Conservation (phyloP, 2,329 filamentous ascomycete genomes). For the Colletotrichum magnum region DNA sequence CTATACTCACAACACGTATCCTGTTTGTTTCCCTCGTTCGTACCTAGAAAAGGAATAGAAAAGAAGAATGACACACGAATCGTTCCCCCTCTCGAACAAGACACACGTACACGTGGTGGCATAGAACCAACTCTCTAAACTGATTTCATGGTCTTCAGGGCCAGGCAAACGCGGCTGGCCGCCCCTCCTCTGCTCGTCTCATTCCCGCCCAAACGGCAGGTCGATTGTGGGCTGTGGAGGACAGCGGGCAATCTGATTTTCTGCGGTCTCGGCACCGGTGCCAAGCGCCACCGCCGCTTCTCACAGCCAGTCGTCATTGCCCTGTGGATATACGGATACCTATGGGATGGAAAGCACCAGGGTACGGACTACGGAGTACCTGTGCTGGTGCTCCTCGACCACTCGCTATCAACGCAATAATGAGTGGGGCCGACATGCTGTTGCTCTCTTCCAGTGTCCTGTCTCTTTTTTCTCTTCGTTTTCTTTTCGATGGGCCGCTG, state of each 20-base stretch:
- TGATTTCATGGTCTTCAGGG: no score
- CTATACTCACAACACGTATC: no score
- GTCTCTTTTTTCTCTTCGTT: not conserved
- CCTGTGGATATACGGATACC: constrained; percentile 4
- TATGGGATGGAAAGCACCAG: not conserved
- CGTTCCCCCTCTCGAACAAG: no score
- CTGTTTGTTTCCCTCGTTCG: no score
- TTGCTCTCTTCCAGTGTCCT: not conserved
- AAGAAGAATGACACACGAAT: no score
- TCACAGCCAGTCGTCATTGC: constrained; percentile 25
- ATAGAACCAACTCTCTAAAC: no score
- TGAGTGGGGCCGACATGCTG: not conserved
- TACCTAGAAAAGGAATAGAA: no score
- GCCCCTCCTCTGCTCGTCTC: no score
- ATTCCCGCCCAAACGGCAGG: constrained; percentile 9
- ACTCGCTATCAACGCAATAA: constrained; percentile 11
- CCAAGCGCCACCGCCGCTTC: constrained; percentile 19
- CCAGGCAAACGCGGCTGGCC: no score
- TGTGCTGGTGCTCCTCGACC: not conserved
- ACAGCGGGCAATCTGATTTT: constrained; percentile 22
- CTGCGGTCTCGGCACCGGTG: constrained; percentile 37
- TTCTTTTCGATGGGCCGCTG: constrained; percentile 4
- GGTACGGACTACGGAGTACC: not conserved
- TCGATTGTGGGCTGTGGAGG: constrained; percentile 11
- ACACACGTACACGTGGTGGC: no score